Conservation (phyloP, 352 stramenopile species). For the Pythium oligandrum region DNA sequence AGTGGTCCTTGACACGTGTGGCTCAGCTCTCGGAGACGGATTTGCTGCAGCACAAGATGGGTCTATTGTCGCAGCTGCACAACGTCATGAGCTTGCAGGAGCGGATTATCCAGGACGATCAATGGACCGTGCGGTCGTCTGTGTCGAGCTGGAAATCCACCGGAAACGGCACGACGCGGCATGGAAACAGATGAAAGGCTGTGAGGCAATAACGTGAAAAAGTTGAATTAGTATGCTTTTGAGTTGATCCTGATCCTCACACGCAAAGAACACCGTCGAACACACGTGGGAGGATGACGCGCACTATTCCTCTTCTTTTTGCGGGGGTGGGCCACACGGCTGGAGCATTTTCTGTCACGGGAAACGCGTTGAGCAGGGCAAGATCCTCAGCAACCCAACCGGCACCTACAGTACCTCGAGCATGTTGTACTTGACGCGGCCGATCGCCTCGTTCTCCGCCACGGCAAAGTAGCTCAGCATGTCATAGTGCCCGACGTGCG, state of each 20-base stretch:
- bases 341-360: constrained; percentile 68
- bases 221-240: too few relatives aligned
- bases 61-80: constrained; percentile 49
- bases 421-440: constrained; percentile 88
- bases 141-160: constrained; percentile 71
- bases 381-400: background rate
- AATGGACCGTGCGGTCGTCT: constrained; percentile 58
- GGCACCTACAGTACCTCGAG: constrained; percentile 53
- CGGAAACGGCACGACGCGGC: background rate
- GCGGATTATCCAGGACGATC: constrained; percentile 49
- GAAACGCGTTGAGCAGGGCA: background rate
- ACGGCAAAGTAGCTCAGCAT: constrained; percentile 97
- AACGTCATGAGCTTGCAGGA: constrained; percentile 47
- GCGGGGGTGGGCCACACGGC: constrained; percentile 64
- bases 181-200: too few relatives aligned
- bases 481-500: constrained; percentile 96
- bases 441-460: constrained; percentile 96
- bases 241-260: too few relatives aligned
- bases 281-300: background rate
- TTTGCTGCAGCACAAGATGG: constrained; percentile 46
- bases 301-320: constrained; percentile 69
- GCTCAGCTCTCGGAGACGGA: constrained; percentile 45
- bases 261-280: too few relatives aligned
- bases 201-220: too few relatives aligned
- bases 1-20: too few relatives aligned